Conservation (phyloP, 2,329 filamentous ascomycete species). For the Arthrobotrys entomopaga region DNA sequence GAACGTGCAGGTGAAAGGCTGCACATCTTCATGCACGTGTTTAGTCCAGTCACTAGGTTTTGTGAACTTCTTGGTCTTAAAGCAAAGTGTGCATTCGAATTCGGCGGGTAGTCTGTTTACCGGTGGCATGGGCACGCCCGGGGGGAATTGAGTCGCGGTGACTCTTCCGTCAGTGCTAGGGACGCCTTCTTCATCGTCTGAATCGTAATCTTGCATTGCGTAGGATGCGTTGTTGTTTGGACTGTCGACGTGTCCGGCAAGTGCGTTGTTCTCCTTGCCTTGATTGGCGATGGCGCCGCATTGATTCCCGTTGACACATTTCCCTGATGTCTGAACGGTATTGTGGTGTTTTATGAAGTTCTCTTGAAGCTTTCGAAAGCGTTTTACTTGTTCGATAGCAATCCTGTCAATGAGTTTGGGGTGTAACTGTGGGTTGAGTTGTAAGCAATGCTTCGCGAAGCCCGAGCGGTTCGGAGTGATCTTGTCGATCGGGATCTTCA, state of each 20-base stretch:
- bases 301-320: slow-evolving; percentile 59
- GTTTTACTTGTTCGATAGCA: slow-evolving; percentile 79
- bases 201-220: slow-evolving; percentile 62
- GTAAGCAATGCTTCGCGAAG: slow-evolving; percentile 78
- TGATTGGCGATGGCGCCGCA: slow-evolving; percentile 59
- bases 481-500: slow-evolving; percentile 66
- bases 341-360: slow-evolving; percentile 77
- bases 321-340: slow-evolving; percentile 63
- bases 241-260: slow-evolving; percentile 60
- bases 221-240: slow-evolving; percentile 68
- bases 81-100: slow-evolving; percentile 90
- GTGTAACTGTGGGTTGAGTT: slow-evolving; percentile 78
- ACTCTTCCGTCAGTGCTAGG: slow-evolving; percentile 71
- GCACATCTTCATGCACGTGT: slow-evolving; percentile 91
- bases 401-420: slow-evolving; percentile 79
- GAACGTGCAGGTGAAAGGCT: slow-evolving; percentile 93
- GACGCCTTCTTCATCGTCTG: slow-evolving; percentile 69
- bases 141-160: slow-evolving; percentile 79
- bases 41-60: slow-evolving; percentile 98
- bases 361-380: slow-evolving; percentile 81
- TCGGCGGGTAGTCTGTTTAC: slow-evolving; percentile 80
- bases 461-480: slow-evolving; percentile 79
- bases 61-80: slow-evolving; percentile 81
- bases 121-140: slow-evolving; percentile 83
- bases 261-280: slow-evolving; percentile 46